Evolutionary conservation across 139 green algal genomes (phyloP), one percentile per base, ranked within the genome.

Genomic region (Chara braunii): DNA sequence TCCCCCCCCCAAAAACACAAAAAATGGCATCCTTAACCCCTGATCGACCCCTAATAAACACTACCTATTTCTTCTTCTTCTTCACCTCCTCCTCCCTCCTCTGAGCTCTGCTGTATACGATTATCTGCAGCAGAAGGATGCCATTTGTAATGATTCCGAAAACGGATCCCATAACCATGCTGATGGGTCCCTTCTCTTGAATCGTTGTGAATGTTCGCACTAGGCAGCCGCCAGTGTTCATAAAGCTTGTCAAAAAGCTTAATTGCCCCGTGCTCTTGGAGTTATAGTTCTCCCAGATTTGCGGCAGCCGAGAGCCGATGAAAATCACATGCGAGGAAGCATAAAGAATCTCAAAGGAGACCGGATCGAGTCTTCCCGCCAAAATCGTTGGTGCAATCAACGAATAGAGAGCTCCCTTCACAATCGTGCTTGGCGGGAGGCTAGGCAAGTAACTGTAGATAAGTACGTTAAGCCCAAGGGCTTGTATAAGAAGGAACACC

Each of bases 221-320:
- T 18, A 71, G 45, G 53, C 61, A 71, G 1, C 61, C 61, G 8
- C 51, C 61, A 58, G 65, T 54, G 1, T 70, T 71, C 52, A 71
- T 70, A 30, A 71, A 71, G 22, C 32, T 43, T 12, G 61, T 71
- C n/a, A 34, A 31, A 3, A 70, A 55, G 24, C 61, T 71, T 31
- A 71, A 37, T 22, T 71, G 51, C 28, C 61, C 61, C 24, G 61
- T 71, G 61, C 36, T 71, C 53, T 68, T 71, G 30, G 9, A 28
- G 51, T 71, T n/a, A 70, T 70, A 70, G 53, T 69, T 72, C 12
- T 48, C 57, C 22, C 35, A 73, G 11, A 70, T 70, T 26, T 70
- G 53, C 48, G 64, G 55, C 11, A 73, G 29, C 58, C 32, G 51
- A 24, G 28, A 53, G 23, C 55, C 29, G 30, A 51, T 57, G 52